A percentile compares a stretch with the other conserved stretches of the same genome.
phyloP scores from a whole-genome alignment of 345 rosid species.

The Corchorus capsularis region DNA sequence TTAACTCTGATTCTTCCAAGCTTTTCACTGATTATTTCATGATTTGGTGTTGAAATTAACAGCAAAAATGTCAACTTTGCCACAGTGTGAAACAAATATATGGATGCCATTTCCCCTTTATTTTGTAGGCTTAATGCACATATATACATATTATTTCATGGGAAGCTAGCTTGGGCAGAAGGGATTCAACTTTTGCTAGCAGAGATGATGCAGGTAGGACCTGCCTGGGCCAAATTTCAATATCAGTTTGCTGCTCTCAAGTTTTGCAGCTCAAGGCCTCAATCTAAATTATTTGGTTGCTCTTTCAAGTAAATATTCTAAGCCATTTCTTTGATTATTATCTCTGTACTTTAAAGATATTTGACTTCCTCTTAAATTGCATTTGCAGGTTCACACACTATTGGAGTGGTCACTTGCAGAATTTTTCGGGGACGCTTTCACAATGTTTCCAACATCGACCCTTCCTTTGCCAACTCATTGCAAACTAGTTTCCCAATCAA shows the following conservation, averaged over 20 bases:
- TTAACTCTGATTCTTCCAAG: background rate
- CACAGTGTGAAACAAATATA: background rate
- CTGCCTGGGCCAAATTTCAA: slow-evolving; percentile 34
- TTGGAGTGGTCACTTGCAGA: slow-evolving; percentile 39
- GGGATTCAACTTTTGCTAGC: slow-evolving; percentile 47
- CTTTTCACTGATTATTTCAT: background rate
- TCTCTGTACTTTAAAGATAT: too few relatives aligned
- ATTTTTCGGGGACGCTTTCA: slow-evolving; percentile 30
- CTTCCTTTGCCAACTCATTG: slow-evolving; percentile 26
- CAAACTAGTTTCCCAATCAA: slow-evolving; percentile 20
- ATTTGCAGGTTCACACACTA: slow-evolving; percentile 38
- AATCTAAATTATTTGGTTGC: too few relatives aligned
- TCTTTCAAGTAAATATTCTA: too few relatives aligned
- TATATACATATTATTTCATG: slow-evolving; percentile 24
- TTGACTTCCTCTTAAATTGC: too few relatives aligned
- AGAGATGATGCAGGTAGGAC: slow-evolving; percentile 30
- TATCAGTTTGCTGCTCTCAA: slow-evolving; percentile 36
- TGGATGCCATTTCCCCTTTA: too few relatives aligned
- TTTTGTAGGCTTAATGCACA: background rate
- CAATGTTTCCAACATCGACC: slow-evolving; percentile 36
- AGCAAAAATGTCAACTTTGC: background rate
- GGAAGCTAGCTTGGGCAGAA: slow-evolving; percentile 47
- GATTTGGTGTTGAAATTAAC: too few relatives aligned
- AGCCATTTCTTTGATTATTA: too few relatives aligned
- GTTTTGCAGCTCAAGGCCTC: slow-evolving; percentile 46